Conservation (phyloP, 805 yeast genomes). For the Blastobotrys americana region DNA sequence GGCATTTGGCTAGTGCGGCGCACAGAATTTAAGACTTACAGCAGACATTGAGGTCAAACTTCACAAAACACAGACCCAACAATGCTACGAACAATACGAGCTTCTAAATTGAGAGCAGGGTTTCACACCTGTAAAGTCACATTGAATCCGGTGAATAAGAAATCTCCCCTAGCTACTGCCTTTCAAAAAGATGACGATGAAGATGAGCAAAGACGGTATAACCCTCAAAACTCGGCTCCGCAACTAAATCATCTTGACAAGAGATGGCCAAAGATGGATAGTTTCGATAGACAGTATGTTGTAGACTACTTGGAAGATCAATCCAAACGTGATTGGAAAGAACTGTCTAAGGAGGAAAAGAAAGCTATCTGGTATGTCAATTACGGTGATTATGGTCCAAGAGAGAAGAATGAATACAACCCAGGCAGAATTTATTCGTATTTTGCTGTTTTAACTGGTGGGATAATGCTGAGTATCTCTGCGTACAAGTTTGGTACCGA, state of each 20-base stretch:
- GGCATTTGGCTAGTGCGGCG: too few relatives aligned
- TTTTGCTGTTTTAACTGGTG: constrained; percentile 20
- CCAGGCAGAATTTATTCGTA: constrained; percentile 21
- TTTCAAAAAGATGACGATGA: constrained; percentile 20
- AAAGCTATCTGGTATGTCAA: constrained; percentile 29
- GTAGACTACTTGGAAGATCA: constrained; percentile 30
- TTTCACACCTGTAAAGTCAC: too few relatives aligned
- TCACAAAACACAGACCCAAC: too few relatives aligned
- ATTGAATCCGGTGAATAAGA: too few relatives aligned
- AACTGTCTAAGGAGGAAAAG: constrained; percentile 27
- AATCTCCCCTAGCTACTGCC: not conserved
- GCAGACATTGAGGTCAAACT: too few relatives aligned
- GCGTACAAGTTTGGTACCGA: constrained; percentile 19
- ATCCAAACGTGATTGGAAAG: constrained; percentile 32
- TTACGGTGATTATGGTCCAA: constrained; percentile 34
- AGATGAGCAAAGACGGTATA: constrained; percentile 21
- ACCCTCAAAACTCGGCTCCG: constrained; percentile 28
- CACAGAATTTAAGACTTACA: too few relatives aligned
- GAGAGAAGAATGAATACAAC: constrained; percentile 17
- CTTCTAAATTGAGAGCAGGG: too few relatives aligned
- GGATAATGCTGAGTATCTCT: constrained; percentile 17
- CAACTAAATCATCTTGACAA: constrained; percentile 22
- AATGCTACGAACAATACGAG: too few relatives aligned
- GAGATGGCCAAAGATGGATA: constrained; percentile 31
- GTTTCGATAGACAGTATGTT: constrained; percentile 33